Conservation (phyloP, 2,329 filamentous ascomycete genomes). For the Ceratocystis cubensis region DNA sequence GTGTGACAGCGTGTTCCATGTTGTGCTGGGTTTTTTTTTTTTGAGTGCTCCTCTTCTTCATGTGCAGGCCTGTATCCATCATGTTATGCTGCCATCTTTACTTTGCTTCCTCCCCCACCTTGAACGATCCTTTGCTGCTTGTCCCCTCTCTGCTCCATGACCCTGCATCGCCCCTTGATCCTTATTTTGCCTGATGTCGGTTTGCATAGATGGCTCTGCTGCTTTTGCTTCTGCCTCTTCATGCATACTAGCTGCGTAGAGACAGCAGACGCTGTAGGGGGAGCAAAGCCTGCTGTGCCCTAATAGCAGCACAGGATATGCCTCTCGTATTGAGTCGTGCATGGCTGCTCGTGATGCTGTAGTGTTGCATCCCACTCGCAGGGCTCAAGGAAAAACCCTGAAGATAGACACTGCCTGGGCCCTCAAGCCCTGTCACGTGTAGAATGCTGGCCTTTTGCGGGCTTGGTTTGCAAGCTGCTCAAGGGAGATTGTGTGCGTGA, state of each 20-base stretch:
- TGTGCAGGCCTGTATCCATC: not conserved
- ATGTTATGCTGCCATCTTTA: not conserved
- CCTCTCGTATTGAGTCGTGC: too few species aligned
- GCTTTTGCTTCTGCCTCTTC: too few species aligned
- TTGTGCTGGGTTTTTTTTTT: not conserved
- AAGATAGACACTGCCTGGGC: too few species aligned
- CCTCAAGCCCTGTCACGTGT: too few species aligned
- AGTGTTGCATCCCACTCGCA: too few species aligned
- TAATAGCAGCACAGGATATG: too few species aligned
- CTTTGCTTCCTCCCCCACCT: conserved; percentile 19
- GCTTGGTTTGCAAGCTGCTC: too few species aligned
- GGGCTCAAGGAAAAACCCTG: too few species aligned
- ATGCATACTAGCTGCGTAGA: too few species aligned
- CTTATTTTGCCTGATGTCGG: conserved; percentile 2
- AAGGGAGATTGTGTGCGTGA: too few species aligned
- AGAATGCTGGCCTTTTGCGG: too few species aligned
- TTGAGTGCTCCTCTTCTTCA: not conserved
- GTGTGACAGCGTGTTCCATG: not conserved
- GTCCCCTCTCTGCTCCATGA: conserved; percentile 9
- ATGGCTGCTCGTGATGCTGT: too few species aligned
- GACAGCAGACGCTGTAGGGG: not conserved
- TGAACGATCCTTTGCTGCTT: conserved; percentile 21
- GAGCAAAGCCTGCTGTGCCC: not conserved
- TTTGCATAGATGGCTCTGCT: not conserved
- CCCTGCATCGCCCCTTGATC: conserved; percentile 16